Percentiles rank a stretch among this genome's conserved stretches.
phyloP scores from a whole-genome alignment of 2,329 filamentous ascomycete genomes.

The Monosporascus sp. region DNA sequence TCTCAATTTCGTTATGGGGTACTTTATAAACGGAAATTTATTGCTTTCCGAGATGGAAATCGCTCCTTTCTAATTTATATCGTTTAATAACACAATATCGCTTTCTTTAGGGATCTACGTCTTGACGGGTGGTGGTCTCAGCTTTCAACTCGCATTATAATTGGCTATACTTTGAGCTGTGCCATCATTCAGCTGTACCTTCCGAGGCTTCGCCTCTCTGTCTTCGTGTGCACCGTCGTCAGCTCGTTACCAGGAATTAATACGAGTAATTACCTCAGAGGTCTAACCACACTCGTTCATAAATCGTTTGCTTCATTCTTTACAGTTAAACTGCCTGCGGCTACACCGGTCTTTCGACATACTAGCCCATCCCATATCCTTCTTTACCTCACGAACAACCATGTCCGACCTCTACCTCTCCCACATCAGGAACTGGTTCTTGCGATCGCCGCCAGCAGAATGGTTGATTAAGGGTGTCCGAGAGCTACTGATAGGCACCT shows the following conservation, averaged over 20 bases:
- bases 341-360: background rate
- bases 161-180: background rate
- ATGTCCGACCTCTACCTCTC: slow-evolving; percentile 52
- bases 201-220: background rate
- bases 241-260: background rate
- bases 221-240: background rate
- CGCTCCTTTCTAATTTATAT: background rate
- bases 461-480: slow-evolving; percentile 76
- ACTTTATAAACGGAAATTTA: too few relatives aligned
- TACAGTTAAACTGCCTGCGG: background rate
- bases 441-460: slow-evolving; percentile 86
- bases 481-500: slow-evolving; percentile 79
- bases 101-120: too few relatives aligned
- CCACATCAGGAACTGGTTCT: slow-evolving; percentile 59
- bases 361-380: background rate
- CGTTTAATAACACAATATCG: too few relatives aligned
- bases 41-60: too few relatives aligned
- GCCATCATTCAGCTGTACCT: background rate
- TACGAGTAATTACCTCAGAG: too few relatives aligned
- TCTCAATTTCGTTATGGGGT: too few relatives aligned
- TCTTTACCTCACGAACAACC: slow-evolving; percentile 1
- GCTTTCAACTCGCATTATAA: background rate
- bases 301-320: background rate
- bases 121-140: background rate
- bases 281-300: background rate